A percentile compares a stretch with the other conserved stretches of the same genome.
phyloP scores from a whole-genome alignment of 1,284 basidiomycete species.

The Athelia sp. region DNA sequence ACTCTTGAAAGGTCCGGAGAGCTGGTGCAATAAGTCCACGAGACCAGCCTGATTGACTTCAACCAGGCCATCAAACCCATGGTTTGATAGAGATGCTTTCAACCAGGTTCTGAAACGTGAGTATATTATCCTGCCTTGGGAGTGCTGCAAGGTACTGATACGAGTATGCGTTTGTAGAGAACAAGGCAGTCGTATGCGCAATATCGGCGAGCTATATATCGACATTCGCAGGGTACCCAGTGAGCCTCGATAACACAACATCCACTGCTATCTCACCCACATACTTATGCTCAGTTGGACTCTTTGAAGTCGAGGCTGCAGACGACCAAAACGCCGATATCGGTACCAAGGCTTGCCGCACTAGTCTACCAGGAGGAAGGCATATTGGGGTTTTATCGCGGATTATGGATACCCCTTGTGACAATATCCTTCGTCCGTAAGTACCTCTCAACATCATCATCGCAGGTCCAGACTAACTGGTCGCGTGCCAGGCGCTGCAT shows the following conservation, averaged over 20 bases:
- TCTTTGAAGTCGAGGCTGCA: slow-evolving; percentile 90
- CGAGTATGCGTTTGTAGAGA: slow-evolving; percentile 35
- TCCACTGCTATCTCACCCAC: not conserved
- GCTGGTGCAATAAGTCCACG: slow-evolving; percentile 1
- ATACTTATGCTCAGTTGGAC: slow-evolving; percentile 51
- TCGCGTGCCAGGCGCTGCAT: slow-evolving; percentile 66
- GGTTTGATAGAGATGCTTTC: slow-evolving; percentile 56
- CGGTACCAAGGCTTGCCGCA: slow-evolving; percentile 67
- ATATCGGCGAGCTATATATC: slow-evolving; percentile 80
- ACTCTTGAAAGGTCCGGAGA: slow-evolving; percentile 4
- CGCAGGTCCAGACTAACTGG: slow-evolving; percentile 8
- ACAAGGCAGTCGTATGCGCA: slow-evolving; percentile 80
- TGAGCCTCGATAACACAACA: slow-evolving; percentile 27
- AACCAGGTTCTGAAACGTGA: slow-evolving; percentile 67
- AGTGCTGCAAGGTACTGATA: not conserved
- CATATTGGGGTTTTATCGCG: slow-evolving; percentile 86
- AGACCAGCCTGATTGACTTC: slow-evolving; percentile 3
- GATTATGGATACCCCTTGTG: slow-evolving; percentile 88
- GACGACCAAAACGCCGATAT: slow-evolving; percentile 73
- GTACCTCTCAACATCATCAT: slow-evolving; percentile 25
- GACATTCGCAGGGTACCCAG: slow-evolving; percentile 79
- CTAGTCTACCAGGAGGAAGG: slow-evolving; percentile 89
- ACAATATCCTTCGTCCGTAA: slow-evolving; percentile 95
- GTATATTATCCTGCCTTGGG: slow-evolving; percentile 2
- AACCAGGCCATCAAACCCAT: slow-evolving; percentile 49